Base-by-base conservation (phyloP, 2,329 filamentous ascomycete species). In the Pseudocercospora eumusae region DNA sequence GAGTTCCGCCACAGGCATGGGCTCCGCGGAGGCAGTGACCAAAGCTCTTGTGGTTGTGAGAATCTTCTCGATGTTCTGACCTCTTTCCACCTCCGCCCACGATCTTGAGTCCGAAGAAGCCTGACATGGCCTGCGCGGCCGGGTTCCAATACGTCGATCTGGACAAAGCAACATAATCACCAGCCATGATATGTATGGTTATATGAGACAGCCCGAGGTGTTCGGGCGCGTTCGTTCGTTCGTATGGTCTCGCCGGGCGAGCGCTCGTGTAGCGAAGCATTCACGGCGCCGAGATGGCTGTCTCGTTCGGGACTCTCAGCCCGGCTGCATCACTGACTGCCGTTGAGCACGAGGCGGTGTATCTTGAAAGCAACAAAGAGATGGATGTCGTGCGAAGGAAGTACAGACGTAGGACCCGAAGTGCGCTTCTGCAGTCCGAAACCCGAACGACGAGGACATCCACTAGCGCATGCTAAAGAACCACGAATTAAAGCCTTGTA, bases 351-450 rank as follows among this genome's bases (percentile, higher is more conserved):
- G 4, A 18, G 18, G 36, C 36, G 18, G 20, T 21, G 36, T 40
- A 40, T 40, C 15, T 40, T 15, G n/a, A 40, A 1, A 2, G 2
- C 6, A 47, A 25, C 13, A 47, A 47, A 47, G 44, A 5, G 9
- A 15, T 23, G 21, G 9, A 21, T 1, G 44, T 47, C 44, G 44
- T 47, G 9, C 20, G 2, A 23, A 8, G 4, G 23, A 18, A 52
- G 21, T 52, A n/a, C 47, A 18, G 13, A 52, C 3, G 25, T 31
- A 52, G 47, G 47, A 52, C 25, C 25, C 47, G 25, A 28, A 28
- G 47, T 28, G 13, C 47, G 44, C 15, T n/a, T 50, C 47, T 50
- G 47, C 47, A 50, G 47, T 50, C 47, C 47, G 47, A 52, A 52
- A 52, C 25, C 47, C 47, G 47, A 52, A 25, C 47, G 15, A 15